Evolutionary conservation across 139 green algal genomes (phyloP), one percentile per base, ranked within the genome.

Genomic region (Chlorella ohadii): DNA sequence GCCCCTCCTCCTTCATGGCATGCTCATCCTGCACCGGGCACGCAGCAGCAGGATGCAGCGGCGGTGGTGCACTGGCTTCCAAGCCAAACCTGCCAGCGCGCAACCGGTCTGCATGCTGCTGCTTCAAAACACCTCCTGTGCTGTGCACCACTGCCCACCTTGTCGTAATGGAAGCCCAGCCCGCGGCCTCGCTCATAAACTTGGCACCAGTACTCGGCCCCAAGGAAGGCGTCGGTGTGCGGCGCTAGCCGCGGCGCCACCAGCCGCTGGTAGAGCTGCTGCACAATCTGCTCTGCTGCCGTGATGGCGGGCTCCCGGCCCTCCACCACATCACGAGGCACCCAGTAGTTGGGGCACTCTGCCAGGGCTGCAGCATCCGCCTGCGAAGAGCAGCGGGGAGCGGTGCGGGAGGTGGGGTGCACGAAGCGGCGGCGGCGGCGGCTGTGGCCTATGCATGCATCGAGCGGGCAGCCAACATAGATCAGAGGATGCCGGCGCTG

Each of bases 141-240:
- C 51, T 59, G 11, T 4, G 15, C 51, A 23, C 51, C 15, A 13
- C 51, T 22, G 44, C 51, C 15, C 15, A 22, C 51, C 72, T 95
- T 95, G 83, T 95, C 92, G 80, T 95, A 94, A 78, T 95, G 92
- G 59, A 95, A 95, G 9, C 61, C 88, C 33, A 95, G 85, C n/a
- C 92, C 92, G 20, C 79, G 72, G 12, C 92, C 92, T n/a, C 77
- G 72, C 73, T 91, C 73, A 36, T 95, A 95, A 2, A 92, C 84
- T 90, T 94, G 91, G 31, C 88, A 81, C 91, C 91, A 94, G 83
- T 88, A 94, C 86, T 94, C 91, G 28, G 85, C 88, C 4, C 91
- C 91, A 5, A 47, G 79, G 84, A 81, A 92, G 0, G 64, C 27
- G 7, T 68, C 75, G 27, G 77, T 36, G 0, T 33, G 57, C 0